Percentiles rank a stretch among this genome's conserved stretches.
These are phyloP conservation scores for Fusarium nelsonii DNA, from an alignment of 2,329 filamentous ascomycete species.

Conservation along the genomic window DNA sequence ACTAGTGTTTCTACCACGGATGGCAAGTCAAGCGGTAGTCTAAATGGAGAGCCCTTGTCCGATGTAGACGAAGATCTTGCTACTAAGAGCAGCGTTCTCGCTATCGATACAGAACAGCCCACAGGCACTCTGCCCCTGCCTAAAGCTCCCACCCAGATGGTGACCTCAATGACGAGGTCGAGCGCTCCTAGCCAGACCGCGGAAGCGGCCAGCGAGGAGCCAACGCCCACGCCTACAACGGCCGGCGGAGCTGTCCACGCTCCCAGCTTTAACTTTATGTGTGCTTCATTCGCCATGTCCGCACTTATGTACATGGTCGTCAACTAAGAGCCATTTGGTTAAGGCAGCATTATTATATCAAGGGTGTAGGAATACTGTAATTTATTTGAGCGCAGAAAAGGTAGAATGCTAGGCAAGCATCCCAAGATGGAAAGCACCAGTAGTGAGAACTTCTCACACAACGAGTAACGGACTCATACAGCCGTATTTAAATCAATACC, in stretches of 20 bases:
- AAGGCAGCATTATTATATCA: not conserved
- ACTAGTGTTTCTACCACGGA: slow-evolving; percentile 13
- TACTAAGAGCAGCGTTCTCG: slow-evolving; percentile 38
- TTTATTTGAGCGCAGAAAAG: slow-evolving; percentile 8
- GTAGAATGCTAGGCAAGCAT: slow-evolving; percentile 17
- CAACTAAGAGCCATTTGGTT: slow-evolving; percentile 16
- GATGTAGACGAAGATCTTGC: slow-evolving; percentile 38
- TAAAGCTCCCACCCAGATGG: slow-evolving; percentile 16
- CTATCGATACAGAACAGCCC: slow-evolving; percentile 39
- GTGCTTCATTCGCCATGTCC: slow-evolving; percentile 35
- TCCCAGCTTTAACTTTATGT: slow-evolving; percentile 34
- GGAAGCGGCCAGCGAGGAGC: slow-evolving; percentile 6
- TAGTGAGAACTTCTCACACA: slow-evolving; percentile 13
- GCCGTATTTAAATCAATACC: slow-evolving; percentile 16
- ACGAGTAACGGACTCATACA: not conserved
- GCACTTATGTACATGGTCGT: slow-evolving; percentile 36
- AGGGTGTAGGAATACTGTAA: slow-evolving; percentile 12
- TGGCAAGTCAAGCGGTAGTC: slow-evolving; percentile 1
- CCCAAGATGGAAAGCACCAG: slow-evolving; percentile 19
- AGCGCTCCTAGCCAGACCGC: slow-evolving; percentile 13
- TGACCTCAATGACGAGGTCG: slow-evolving; percentile 29
- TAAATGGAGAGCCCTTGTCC: slow-evolving; percentile 27
- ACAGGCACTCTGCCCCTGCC: slow-evolving; percentile 38
- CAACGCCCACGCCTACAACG: slow-evolving; percentile 23
- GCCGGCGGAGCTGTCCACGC: slow-evolving; percentile 31